A percentile compares a stretch with the other conserved stretches of the same genome.
Conservation (phyloP, 1,284 basidiomycete genomes). For the Cutaneotrichosporon mucoides region DNA sequence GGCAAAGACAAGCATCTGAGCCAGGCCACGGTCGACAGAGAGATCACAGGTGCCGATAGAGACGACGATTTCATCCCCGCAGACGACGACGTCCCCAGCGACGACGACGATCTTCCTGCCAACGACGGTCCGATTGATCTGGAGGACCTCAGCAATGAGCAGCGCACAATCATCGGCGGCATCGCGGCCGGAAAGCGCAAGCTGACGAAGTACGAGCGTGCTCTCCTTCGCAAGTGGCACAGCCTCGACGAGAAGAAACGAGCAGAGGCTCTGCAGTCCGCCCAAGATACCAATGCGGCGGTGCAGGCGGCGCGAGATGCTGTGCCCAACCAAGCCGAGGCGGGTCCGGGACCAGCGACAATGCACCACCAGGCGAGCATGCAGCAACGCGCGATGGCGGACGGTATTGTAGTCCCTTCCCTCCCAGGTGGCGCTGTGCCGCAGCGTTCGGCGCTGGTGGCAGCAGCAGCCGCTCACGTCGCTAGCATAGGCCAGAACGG, state of each 20-base stretch:
- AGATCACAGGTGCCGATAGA: background rate
- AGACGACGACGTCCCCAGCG: background rate
- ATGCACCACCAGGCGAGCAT: too few species aligned
- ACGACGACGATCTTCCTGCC: background rate
- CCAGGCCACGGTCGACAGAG: background rate
- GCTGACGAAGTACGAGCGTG: conserved; percentile 7
- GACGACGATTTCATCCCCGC: background rate
- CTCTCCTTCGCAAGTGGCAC: background rate
- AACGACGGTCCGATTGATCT: background rate
- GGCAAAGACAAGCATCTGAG: conserved; percentile 7
- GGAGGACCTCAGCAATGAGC: conserved; percentile 6
- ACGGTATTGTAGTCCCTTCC: too few species aligned
- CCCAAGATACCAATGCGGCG: background rate
- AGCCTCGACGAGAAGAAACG: conserved; percentile 2
- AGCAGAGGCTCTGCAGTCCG: background rate
- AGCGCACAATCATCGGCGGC: background rate
- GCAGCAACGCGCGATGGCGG: too few species aligned
- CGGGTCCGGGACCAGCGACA: too few species aligned
- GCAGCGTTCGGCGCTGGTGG: too few species aligned
- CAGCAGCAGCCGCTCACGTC: too few species aligned
- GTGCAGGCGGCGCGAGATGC: background rate
- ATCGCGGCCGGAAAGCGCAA: background rate
- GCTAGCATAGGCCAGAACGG: too few species aligned
- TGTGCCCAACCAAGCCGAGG: background rate
- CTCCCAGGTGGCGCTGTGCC: too few species aligned